These are phyloP conservation scores for Trichoderma sp. DNA, from an alignment of 2,329 filamentous ascomycete genomes.

Conservation along the genomic window DNA sequence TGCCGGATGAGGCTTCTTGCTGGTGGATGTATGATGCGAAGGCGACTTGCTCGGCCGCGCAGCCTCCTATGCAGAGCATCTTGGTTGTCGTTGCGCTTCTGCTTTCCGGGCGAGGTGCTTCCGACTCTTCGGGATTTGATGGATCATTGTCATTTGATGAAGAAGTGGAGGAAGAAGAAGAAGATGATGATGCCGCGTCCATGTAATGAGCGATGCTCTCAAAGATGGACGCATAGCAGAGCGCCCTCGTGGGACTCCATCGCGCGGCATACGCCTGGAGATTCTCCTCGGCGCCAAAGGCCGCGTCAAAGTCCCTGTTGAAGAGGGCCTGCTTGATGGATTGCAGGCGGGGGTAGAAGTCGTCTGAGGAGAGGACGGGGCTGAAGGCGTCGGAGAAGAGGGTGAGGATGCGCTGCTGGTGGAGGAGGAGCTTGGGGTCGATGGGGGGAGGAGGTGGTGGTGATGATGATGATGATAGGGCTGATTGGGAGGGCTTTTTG, in stretches of 20 bases:
- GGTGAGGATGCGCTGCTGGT: constrained; percentile 71
- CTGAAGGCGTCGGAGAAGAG: constrained; percentile 70
- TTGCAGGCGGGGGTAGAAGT: constrained; percentile 66
- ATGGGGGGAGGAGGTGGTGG: background rate
- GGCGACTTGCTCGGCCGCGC: constrained; percentile 63
- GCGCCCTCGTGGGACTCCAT: constrained; percentile 85
- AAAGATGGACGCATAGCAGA: constrained; percentile 73
- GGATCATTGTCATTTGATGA: background rate
- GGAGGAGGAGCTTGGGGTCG: constrained; percentile 32
- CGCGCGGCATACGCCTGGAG: constrained; percentile 83
- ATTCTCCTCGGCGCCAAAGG: constrained; percentile 72
- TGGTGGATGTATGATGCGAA: constrained; percentile 50
- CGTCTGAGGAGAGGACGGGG: constrained; percentile 49
- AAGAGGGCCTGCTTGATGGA: constrained; percentile 84
- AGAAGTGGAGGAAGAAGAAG: background rate
- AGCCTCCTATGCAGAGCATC: constrained; percentile 57
- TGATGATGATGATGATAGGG: background rate
- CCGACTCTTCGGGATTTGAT: too few relatives aligned
- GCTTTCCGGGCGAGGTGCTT: background rate
- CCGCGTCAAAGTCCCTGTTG: constrained; percentile 77
- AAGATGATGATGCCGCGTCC: constrained; percentile 32
- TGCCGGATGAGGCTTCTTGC: constrained; percentile 34
- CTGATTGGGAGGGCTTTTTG: background rate
- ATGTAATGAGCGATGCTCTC: constrained; percentile 43
- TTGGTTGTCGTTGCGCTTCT: constrained; percentile 41